Conservation (phyloP, 2,329 filamentous ascomycete genomes). For the Stachybotrys chartarum region DNA sequence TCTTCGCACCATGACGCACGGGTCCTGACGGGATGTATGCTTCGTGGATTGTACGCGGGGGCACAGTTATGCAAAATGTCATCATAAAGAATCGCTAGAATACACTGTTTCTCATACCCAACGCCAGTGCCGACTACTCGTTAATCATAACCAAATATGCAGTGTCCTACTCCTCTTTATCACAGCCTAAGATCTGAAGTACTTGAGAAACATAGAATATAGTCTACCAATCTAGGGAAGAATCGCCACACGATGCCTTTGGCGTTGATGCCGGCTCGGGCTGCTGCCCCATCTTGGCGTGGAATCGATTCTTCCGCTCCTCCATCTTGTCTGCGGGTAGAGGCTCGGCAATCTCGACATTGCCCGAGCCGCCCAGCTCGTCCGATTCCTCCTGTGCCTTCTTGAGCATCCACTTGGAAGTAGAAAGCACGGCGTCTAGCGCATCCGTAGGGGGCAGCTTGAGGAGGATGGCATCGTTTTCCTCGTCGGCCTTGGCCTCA, state of each 20-base stretch:
- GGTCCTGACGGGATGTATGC: no score
- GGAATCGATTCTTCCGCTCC: neutral
- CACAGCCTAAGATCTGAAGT: no score
- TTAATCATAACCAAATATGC: no score
- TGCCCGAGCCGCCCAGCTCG: neutral
- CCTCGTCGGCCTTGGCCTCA: conserved; percentile 58
- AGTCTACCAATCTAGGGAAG: neutral
- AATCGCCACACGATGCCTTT: neutral
- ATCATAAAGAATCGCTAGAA: no score
- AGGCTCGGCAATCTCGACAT: neutral
- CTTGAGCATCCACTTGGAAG: conserved; percentile 69
- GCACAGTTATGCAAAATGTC: no score
- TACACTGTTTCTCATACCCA: no score
- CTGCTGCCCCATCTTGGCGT: neutral
- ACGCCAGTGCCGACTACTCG: no score
- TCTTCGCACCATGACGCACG: neutral
- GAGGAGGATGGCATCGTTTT: conserved; percentile 64
- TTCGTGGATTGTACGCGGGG: no score
- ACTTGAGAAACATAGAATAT: no score
- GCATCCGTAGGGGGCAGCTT: conserved; percentile 75
- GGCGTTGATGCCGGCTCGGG: neutral
- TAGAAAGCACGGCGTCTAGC: conserved; percentile 72
- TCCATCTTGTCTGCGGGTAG: neutral
- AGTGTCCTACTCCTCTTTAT: no score
- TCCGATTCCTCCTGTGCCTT: conserved; percentile 33